phyloP scores from a whole-genome alignment of 805 yeast genomes.

The Yamadazyma tumulicola region DNA sequence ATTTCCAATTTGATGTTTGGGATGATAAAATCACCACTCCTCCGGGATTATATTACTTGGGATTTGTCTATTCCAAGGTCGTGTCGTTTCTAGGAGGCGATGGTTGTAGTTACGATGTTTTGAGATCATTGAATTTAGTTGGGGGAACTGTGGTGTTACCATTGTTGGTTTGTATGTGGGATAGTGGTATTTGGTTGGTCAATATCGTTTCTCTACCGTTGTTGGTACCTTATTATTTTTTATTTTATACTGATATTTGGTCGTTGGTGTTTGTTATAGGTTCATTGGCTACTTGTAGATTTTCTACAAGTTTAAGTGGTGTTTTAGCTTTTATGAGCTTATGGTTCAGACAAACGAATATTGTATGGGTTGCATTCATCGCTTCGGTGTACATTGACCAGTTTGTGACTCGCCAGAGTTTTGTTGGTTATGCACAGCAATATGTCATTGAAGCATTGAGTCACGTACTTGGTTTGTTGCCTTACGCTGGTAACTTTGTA shows the following conservation, averaged over 20 bases:
- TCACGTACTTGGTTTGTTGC: slow-evolving; percentile 32
- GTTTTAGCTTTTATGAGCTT: slow-evolving; percentile 60
- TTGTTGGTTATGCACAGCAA: slow-evolving; percentile 21
- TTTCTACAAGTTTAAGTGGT: slow-evolving; percentile 36
- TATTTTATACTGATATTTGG: slow-evolving; percentile 95
- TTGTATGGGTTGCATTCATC: slow-evolving; percentile 75
- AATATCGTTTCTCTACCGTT: slow-evolving; percentile 58
- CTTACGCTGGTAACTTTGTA: slow-evolving; percentile 50
- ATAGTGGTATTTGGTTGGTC: slow-evolving; percentile 20
- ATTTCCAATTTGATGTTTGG: slow-evolving; percentile 65
- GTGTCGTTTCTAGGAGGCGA: slow-evolving; percentile 15
- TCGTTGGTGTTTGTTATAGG: slow-evolving; percentile 65
- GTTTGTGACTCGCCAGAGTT: slow-evolving; percentile 11
- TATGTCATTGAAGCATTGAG: slow-evolving; percentile 18
- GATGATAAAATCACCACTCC: slow-evolving; percentile 94
- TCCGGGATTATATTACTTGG: slow-evolving; percentile 75
- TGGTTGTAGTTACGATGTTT: slow-evolving; percentile 13
- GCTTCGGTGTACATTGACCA: slow-evolving; percentile 53
- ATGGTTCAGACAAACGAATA: slow-evolving; percentile 85
- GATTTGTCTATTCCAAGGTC: slow-evolving; percentile 34
- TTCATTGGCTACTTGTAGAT: slow-evolving; percentile 45
- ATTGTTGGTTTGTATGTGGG: slow-evolving; percentile 26
- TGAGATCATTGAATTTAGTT: slow-evolving; percentile 53
- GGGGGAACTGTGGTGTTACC: slow-evolving; percentile 63
- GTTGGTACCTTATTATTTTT: slow-evolving; percentile 63